phyloP scores from a whole-genome alignment of 371 early-diverging fungal species.

The Lichtheimia ornata region DNA sequence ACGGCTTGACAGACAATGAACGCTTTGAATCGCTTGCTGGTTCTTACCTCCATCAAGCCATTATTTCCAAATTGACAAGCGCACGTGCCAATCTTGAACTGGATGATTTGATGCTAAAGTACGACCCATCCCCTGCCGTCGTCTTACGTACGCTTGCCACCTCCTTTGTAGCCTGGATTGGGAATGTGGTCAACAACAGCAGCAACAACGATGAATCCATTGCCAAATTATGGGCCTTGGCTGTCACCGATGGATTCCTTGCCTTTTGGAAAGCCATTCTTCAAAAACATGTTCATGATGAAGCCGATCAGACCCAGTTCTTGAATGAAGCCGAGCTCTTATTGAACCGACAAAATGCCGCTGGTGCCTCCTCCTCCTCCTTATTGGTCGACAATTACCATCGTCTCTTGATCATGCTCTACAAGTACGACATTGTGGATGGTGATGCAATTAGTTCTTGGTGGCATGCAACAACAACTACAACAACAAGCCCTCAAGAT shows the following conservation, averaged over 20 bases:
- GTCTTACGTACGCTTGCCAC: conserved; percentile 39
- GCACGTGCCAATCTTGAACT: conserved; percentile 57
- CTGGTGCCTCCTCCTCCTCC: background rate
- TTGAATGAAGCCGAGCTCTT: conserved; percentile 31
- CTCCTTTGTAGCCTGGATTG: conserved; percentile 43
- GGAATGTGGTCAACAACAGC: conserved; percentile 11
- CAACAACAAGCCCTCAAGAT: conserved; percentile 1
- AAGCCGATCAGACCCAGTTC: conserved; percentile 30
- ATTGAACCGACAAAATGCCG: conserved; percentile 5
- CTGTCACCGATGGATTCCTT: conserved; percentile 32
- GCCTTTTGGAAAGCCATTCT: conserved; percentile 47
- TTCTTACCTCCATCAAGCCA: conserved; percentile 59
- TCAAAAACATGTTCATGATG: conserved; percentile 29
- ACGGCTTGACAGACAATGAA: conserved; percentile 15
- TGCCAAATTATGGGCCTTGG: conserved; percentile 5
- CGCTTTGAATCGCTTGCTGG: conserved; percentile 50
- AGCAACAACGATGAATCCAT: background rate
- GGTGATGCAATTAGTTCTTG: conserved; percentile 39
- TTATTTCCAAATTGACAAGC: conserved; percentile 52
- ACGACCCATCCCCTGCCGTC: conserved; percentile 49
- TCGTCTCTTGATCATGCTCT: conserved; percentile 38
- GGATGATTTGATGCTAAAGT: conserved; percentile 59
- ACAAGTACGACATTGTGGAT: conserved; percentile 44
- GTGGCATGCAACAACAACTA: conserved; percentile 30
- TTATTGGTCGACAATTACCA: conserved; percentile 34